Evolutionary conservation across 352 stramenopile genomes (phyloP), one percentile per base, ranked within the genome.

Genomic region (Pythium diclinum): DNA sequence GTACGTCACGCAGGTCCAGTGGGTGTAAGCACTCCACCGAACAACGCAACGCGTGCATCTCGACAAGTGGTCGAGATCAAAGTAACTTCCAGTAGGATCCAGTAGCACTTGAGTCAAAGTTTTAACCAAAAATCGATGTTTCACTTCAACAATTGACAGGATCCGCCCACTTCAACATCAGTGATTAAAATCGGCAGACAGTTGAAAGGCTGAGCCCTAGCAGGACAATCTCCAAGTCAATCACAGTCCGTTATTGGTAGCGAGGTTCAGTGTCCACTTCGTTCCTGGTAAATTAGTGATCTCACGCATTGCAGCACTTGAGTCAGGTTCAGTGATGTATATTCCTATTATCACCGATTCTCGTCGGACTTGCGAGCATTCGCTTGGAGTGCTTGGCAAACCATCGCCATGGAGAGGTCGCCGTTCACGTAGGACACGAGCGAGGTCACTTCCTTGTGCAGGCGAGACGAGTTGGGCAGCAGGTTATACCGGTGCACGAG

Each of bases 351-450:
- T 42, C 36, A 42, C 36, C 36, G 36, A 11, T 42, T 16, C 36
- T 42, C 36, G 36, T 17, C 70, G 60, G 54, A 19, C 34, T 76
- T 8, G 51, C 74, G 7, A 17, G 61, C 40, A 46, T 61, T 61
- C 36, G 56, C 56, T 51, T 80, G 69, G 7, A 87, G 69, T 23
- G 81, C 65, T 23, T 77, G 65, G 67, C 76, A 85, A 14, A 85
- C 55, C 21, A 87, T 76, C 59, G 81, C 74, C 68, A 85, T 83
- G 56, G 81, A 68, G 54, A 88, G 53, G 65, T 88, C 79, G 40
- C 79, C 79, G 53, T 88, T 88, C 60, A 84, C 60, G 68, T 78
- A 82, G n/a, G 78, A 67, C 34, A 78, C 46, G 38, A 75, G 74
- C 19, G 75, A 78, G 38, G 75, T 67, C 55, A 88, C 65, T 62